A percentile compares a stretch with the other conserved stretches of the same genome.
phyloP scores from a whole-genome alignment of 129 eudicot species.

The Escallonia herrerae region DNA sequence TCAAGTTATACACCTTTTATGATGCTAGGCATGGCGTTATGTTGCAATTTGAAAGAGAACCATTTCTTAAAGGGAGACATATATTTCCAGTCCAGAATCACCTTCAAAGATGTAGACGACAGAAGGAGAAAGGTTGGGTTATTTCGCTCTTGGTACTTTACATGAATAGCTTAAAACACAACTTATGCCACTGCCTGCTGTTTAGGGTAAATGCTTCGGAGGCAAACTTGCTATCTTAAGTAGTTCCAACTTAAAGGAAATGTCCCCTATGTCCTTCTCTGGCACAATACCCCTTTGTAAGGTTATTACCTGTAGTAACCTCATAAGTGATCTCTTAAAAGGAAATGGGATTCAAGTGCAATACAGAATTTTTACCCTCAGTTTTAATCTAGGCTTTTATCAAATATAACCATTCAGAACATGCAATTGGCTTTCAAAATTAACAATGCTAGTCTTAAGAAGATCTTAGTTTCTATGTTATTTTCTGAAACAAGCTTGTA shows the following conservation, averaged over 20 bases:
- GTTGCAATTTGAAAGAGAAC: conserved; percentile 32
- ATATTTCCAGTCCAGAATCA: conserved; percentile 45
- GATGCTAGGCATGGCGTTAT: conserved; percentile 47
- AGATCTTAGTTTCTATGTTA: not conserved
- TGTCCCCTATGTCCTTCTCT: not conserved
- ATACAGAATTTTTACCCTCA: not conserved
- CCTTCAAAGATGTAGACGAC: conserved; percentile 42
- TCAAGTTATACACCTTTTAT: not conserved
- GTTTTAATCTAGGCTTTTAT: conserved; percentile 34
- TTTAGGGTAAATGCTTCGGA: too few relatives aligned
- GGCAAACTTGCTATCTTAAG: too few relatives aligned
- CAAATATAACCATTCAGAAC: conserved; percentile 38
- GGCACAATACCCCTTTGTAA: too few relatives aligned
- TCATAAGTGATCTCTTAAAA: not conserved
- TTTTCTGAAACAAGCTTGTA: not conserved
- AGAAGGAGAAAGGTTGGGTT: conserved; percentile 42
- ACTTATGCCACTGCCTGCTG: too few relatives aligned
- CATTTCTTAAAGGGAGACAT: conserved; percentile 49
- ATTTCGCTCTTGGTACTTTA: not conserved
- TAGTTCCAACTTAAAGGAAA: not conserved
- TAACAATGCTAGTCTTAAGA: not conserved
- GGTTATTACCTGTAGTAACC: too few relatives aligned
- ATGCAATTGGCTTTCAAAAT: not conserved
- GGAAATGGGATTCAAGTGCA: too few relatives aligned
- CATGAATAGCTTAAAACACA: not conserved